These are phyloP conservation scores for Solanum acaule DNA, from an alignment of 257 asterid genomes.

Conservation along the genomic window DNA sequence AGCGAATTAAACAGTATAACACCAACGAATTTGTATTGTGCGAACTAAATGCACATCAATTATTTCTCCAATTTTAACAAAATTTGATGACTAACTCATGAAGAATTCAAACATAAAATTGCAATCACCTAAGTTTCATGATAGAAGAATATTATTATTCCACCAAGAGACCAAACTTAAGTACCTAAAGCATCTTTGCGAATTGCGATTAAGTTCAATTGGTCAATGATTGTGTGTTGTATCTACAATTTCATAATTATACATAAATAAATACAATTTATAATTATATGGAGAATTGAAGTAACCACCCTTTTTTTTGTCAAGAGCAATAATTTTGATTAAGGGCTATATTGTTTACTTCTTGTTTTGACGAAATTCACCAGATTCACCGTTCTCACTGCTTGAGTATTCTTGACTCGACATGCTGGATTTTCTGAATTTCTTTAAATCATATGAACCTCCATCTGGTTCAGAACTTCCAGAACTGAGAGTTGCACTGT, in stretches of 20 bases:
- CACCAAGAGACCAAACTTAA: neutral
- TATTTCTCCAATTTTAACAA: neutral
- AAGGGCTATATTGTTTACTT: constrained; percentile 7
- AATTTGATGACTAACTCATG: neutral
- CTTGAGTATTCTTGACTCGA: constrained; percentile 65
- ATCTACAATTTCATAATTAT: neutral
- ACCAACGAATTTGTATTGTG: neutral
- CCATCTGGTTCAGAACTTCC: constrained; percentile 37
- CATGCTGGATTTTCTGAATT: constrained; percentile 22
- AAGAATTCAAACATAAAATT: neutral
- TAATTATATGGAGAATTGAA: neutral
- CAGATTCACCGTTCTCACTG: constrained; percentile 36
- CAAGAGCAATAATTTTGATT: neutral
- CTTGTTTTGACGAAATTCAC: constrained; percentile 10
- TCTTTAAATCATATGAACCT: constrained; percentile 21
- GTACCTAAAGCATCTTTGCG: neutral
- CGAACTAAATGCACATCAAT: neutral
- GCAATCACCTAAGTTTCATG: neutral
- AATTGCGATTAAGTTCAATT: neutral
- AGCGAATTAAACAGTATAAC: neutral
- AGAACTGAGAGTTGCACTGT: constrained; percentile 26
- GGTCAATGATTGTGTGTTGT: neutral
- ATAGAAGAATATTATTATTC: neutral
- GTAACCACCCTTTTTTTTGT: neutral
- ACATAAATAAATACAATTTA: constrained; percentile 1